A percentile compares a stretch with the other conserved stretches of the same genome.
Evolutionary conservation across 495 filamentous ascomycete species (phyloP).

Genomic region (Penicillium ucsense): DNA sequence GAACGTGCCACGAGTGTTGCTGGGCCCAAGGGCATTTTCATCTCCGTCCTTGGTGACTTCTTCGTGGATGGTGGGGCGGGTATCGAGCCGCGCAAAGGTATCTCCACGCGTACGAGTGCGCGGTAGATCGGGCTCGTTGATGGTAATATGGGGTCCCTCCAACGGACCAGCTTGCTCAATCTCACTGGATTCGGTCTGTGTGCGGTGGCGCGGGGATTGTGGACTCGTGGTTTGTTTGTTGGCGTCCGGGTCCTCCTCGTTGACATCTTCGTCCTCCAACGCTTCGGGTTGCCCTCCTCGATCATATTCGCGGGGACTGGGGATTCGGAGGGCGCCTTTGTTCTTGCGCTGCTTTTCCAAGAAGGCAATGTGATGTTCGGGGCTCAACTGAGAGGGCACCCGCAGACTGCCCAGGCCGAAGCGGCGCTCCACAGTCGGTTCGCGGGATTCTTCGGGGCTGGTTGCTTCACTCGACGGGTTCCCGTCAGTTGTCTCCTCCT

Average conservation of each 20-base stretch:
- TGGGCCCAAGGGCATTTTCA: constrained; percentile 10
- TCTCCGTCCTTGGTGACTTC: constrained; percentile 18
- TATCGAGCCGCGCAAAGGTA: constrained; percentile 33
- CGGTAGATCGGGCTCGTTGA: constrained; percentile 47
- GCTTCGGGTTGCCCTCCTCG: constrained; percentile 59
- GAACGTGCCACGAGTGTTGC: constrained; percentile 26
- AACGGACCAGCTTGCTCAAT: constrained; percentile 19
- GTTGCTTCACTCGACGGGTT: constrained; percentile 9
- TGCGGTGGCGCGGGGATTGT: constrained; percentile 6
- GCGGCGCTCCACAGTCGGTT: constrained; percentile 2
- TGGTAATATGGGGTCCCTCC: constrained; percentile 48
- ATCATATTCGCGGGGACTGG: constrained; percentile 79
- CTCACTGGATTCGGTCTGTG: constrained; percentile 14
- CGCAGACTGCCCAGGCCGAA: constrained; percentile 24
- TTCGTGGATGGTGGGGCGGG: constrained; percentile 28
- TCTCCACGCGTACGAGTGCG: constrained; percentile 23
- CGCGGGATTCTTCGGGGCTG: constrained; percentile 13
- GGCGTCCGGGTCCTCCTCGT: constrained; percentile 20
- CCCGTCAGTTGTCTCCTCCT: constrained; percentile 14
- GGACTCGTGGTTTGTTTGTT: constrained; percentile 7
- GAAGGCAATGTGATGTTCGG: constrained; percentile 78
- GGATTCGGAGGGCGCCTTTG: constrained; percentile 67
- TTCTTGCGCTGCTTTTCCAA: constrained; percentile 76
- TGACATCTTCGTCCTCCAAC: constrained; percentile 46
- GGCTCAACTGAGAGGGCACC: constrained; percentile 44